Percentiles rank a stretch among this genome's conserved stretches.
These are phyloP conservation scores for Beauveria brongniartii DNA, from an alignment of 2,329 filamentous ascomycete genomes.

Conservation along the genomic window DNA sequence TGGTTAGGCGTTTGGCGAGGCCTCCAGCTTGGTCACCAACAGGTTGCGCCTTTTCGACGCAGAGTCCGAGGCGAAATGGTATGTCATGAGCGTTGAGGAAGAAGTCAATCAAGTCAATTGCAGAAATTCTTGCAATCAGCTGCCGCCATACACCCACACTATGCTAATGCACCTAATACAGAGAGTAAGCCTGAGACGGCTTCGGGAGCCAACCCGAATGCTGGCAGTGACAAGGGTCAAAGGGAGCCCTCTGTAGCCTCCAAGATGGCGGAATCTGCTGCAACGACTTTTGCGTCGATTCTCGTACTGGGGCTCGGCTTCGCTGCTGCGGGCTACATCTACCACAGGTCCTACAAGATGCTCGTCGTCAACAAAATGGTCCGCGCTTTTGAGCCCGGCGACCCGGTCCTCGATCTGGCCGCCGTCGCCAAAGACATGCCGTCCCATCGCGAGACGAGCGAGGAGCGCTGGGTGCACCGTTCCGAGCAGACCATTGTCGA, in stretches of 20 bases:
- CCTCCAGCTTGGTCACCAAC: not conserved
- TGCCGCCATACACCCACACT: not conserved
- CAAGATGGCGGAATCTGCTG: constrained; percentile 67
- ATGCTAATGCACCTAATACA: not conserved
- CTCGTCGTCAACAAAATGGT: constrained; percentile 88
- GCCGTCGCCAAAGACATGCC: constrained; percentile 53
- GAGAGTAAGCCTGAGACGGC: not conserved
- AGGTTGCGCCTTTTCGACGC: constrained; percentile 21
- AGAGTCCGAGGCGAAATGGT: constrained; percentile 20
- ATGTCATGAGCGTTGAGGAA: constrained; percentile 11
- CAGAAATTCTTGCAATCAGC: not conserved
- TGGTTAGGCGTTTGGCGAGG: not conserved
- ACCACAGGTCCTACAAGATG: constrained; percentile 81
- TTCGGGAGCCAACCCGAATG: not conserved
- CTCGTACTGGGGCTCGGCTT: constrained; percentile 60
- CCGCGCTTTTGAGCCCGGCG: constrained; percentile 83
- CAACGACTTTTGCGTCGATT: constrained; percentile 69
- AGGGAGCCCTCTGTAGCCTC: constrained; percentile 32
- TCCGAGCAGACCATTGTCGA: constrained; percentile 78
- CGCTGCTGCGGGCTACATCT: constrained; percentile 61
- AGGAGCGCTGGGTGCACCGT: constrained; percentile 63
- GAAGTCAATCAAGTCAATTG: not conserved
- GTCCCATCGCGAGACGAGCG: constrained; percentile 31
- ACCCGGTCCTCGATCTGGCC: constrained; percentile 78
- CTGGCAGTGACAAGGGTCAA: not conserved